phyloP scores from a whole-genome alignment of 169 alveolate species.

The Eimeria acervulina region DNA sequence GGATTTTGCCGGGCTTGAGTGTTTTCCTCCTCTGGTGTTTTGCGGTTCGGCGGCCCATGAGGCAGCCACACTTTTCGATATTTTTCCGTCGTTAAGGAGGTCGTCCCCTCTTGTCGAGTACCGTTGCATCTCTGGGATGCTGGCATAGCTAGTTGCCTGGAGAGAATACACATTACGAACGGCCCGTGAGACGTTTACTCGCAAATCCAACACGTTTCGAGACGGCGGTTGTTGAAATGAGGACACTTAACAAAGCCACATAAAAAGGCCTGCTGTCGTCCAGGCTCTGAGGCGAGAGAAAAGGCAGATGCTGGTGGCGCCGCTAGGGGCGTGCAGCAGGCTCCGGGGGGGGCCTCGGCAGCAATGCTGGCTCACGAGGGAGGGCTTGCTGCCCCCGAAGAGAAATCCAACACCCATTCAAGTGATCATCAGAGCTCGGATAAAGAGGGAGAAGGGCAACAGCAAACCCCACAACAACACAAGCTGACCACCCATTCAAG shows the following conservation, averaged over 20 bases:
- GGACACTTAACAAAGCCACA: background rate
- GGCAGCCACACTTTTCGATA: background rate
- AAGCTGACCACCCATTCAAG: background rate
- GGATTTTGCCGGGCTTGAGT: background rate
- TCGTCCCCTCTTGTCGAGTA: background rate
- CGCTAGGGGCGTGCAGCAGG: conserved; percentile 56
- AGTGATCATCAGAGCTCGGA: conserved; percentile 3
- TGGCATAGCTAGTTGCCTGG: background rate
- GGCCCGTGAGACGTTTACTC: background rate
- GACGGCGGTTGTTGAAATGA: conserved; percentile 27
- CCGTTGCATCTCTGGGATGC: background rate
- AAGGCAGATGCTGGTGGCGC: conserved; percentile 70
- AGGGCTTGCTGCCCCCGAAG: conserved; percentile 67
- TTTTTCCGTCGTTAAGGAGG: background rate
- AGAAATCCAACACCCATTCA: background rate
- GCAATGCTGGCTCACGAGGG: conserved; percentile 76
- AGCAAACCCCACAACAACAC: background rate
- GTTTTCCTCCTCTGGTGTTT: background rate
- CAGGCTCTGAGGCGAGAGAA: conserved; percentile 19
- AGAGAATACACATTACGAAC: background rate
- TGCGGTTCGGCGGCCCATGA: background rate
- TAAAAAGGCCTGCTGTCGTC: conserved; percentile 10
- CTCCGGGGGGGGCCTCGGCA: conserved; percentile 77
- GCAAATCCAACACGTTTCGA: conserved; percentile 21
- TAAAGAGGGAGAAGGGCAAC: background rate